Percentiles rank a stretch among this genome's conserved stretches.
These are phyloP conservation scores for Diaporthe capsici DNA, from an alignment of 2,329 filamentous ascomycete species.

Conservation along the genomic window DNA sequence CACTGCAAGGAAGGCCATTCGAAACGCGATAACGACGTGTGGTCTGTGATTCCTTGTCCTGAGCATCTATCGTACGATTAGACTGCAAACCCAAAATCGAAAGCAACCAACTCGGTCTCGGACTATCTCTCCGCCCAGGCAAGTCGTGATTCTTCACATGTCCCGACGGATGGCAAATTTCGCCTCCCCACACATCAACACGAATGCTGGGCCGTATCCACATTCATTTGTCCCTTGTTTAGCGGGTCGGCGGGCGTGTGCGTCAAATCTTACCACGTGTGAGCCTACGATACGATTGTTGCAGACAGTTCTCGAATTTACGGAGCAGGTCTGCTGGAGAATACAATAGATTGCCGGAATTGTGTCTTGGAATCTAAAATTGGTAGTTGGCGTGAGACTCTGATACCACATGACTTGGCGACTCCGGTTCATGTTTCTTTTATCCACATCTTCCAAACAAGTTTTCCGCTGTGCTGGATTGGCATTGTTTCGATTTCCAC, in stretches of 20 bases:
- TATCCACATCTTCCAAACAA: conserved; percentile 6
- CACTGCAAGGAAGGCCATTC: conserved; percentile 4
- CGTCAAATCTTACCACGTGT: background rate
- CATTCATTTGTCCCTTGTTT: background rate
- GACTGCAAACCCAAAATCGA: background rate
- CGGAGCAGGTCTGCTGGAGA: background rate
- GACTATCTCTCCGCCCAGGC: background rate
- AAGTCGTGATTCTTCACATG: background rate
- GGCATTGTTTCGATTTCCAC: conserved; percentile 13
- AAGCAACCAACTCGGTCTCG: background rate
- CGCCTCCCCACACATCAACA: background rate
- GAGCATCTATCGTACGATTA: background rate
- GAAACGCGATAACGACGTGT: background rate
- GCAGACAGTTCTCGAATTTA: background rate
- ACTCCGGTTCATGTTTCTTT: background rate
- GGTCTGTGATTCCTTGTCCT: background rate
- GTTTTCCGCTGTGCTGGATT: background rate
- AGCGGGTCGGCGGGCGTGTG: background rate
- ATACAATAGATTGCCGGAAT: background rate
- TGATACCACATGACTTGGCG: background rate
- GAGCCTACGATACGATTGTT: background rate
- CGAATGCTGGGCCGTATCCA: conserved; percentile 11
- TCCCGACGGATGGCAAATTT: background rate
- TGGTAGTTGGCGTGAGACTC: background rate
- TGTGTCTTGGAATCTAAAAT: background rate